Evolutionary conservation across 805 yeast species (phyloP).

Genomic region (Ogataea angusta): DNA sequence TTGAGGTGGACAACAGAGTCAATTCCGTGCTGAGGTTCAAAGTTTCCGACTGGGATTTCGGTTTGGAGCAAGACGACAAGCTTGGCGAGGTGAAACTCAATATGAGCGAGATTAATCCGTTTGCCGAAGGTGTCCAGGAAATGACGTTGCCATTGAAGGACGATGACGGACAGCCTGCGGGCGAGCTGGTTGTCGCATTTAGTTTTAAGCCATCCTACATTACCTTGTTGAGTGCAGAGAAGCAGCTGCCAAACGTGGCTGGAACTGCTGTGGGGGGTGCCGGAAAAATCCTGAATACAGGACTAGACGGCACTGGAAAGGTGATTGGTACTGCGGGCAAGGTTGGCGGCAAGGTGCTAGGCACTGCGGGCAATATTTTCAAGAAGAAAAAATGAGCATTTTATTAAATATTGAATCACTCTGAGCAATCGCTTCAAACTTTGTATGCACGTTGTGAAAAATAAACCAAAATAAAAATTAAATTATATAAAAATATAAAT

Average conservation of each 20-base stretch:
- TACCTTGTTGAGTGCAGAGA: conserved; percentile 36
- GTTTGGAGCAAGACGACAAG: conserved; percentile 78
- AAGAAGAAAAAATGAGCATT: conserved; percentile 24
- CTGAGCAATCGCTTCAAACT: background rate
- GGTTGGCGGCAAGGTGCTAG: conserved; percentile 41
- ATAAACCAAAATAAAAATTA: background rate
- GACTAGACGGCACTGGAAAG: conserved; percentile 38
- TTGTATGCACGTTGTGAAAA: conserved; percentile 4
- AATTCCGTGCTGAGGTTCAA: conserved; percentile 55
- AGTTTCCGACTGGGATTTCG: conserved; percentile 90
- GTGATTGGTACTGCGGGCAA: conserved; percentile 51
- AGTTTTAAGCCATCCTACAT: conserved; percentile 72
- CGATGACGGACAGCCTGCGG: conserved; percentile 54
- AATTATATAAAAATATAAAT: background rate
- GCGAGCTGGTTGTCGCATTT: conserved; percentile 57
- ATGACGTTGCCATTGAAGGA: conserved; percentile 50
- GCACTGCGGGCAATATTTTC: conserved; percentile 41
- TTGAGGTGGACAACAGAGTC: conserved; percentile 58
- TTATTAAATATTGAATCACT: background rate
- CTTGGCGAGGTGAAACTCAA: conserved; percentile 64
- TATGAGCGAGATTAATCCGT: conserved; percentile 60
- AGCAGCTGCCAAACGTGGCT: conserved; percentile 37
- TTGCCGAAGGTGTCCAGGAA: conserved; percentile 41
- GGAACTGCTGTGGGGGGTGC: conserved; percentile 44
- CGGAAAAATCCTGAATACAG: conserved; percentile 43